phyloP scores from a whole-genome alignment of 2,329 filamentous ascomycete species.

The Aspergillus oerlinghausenensis region DNA sequence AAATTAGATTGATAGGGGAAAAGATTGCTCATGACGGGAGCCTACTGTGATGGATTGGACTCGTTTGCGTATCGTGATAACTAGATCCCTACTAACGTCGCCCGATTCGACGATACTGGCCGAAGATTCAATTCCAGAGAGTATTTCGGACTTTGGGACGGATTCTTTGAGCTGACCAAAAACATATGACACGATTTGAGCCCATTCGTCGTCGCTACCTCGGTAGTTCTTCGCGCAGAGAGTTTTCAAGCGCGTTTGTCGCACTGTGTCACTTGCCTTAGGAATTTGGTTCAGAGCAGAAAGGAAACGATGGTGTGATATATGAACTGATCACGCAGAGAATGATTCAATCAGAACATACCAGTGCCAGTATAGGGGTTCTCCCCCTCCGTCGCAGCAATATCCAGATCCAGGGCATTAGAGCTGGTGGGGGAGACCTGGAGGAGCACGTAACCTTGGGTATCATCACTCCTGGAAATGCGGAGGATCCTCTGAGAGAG shows the following conservation, averaged over 20 bases:
- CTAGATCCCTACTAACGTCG: slow-evolving; percentile 31
- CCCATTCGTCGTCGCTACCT: slow-evolving; percentile 42
- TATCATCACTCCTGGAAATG: slow-evolving; percentile 44
- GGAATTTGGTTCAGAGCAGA: neutral
- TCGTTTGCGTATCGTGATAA: slow-evolving; percentile 39
- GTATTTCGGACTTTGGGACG: slow-evolving; percentile 13
- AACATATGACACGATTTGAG: slow-evolving; percentile 30
- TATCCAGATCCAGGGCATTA: slow-evolving; percentile 47
- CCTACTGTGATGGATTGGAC: slow-evolving; percentile 47
- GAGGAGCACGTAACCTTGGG: slow-evolving; percentile 44
- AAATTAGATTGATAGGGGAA: slow-evolving; percentile 13
- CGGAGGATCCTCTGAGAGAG: slow-evolving; percentile 41
- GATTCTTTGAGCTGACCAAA: slow-evolving; percentile 26
- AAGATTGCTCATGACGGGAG: slow-evolving; percentile 11
- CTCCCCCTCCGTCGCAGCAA: slow-evolving; percentile 57
- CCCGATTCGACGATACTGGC: slow-evolving; percentile 23
- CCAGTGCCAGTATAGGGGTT: slow-evolving; percentile 48
- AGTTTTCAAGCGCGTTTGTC: slow-evolving; percentile 31
- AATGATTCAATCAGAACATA: slow-evolving; percentile 21
- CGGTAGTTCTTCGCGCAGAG: slow-evolving; percentile 42
- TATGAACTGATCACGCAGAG: neutral
- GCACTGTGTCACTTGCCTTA: slow-evolving; percentile 29
- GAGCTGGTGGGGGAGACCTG: slow-evolving; percentile 40
- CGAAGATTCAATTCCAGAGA: slow-evolving; percentile 28
- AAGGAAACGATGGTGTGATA: neutral